Evolutionary conservation across 345 rosid species (phyloP), one percentile per base, ranked within the genome.

Genomic region (Euphorbia tirucalli): DNA sequence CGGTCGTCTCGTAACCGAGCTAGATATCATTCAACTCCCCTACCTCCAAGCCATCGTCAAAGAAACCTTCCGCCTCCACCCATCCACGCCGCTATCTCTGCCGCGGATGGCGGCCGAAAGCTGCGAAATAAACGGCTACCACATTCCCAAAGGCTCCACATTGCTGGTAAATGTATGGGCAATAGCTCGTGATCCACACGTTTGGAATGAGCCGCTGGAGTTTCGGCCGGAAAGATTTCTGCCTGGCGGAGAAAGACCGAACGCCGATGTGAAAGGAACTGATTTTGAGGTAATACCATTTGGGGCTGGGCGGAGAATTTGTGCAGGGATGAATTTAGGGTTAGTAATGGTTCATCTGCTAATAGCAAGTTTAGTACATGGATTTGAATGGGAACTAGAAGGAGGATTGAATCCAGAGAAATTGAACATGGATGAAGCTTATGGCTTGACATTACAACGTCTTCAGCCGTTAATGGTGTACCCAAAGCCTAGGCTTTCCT

Each of bases 251-350:
- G 76, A 72, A 5, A 66, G 44, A 66, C 27, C 78, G 0, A 35
- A 31, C 1, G 71, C 67, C 0, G 82, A 74, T 24, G 62, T 69
- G 3, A 74, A 31, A 4, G 82, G 82, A 4, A 74, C 56, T 14
- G 82, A 78, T 35, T 74, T 78, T 15, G 82, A 78, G 69, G 39
- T 74, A 1, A 69, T 78, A 22, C 82, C 82, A 2, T 78, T 78
- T 61, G 82, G 82, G 25, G 82, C 78, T 7, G 82, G 82, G 25
- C 72, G 82, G 0, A 65, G 82, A 30, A 74, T 78, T 14, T 78
- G 82, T 32, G 71, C 71, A 0, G 82, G 82, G 9, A 54, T 74
- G 69, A 70, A 35, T 4, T 54, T 78, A 35, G 82, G 78, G 39
- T 54, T 74, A 52, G 60, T 74, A 7, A 74, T 74, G 78, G 81